A percentile compares a stretch with the other conserved stretches of the same genome.
These are phyloP conservation scores for Serendipita sp. DNA, from an alignment of 768 basidiomycete genomes.

Conservation along the genomic window DNA sequence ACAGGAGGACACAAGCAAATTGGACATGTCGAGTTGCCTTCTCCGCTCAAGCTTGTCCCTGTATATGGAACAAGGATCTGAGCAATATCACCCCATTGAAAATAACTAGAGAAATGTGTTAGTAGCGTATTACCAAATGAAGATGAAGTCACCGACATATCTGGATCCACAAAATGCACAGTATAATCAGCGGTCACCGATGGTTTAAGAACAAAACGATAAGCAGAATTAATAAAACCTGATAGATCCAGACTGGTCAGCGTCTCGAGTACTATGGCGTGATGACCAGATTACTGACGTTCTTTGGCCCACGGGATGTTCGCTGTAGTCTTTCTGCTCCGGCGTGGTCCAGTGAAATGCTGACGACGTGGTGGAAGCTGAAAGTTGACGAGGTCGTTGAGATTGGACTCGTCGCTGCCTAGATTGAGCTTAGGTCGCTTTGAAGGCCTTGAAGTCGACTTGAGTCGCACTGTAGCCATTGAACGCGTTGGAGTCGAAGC, in stretches of 20 bases:
- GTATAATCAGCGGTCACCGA: conserved; percentile 57
- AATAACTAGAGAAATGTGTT: conserved; percentile 40
- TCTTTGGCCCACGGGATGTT: conserved; percentile 79
- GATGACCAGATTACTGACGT: conserved; percentile 38
- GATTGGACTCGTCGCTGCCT: conserved; percentile 3
- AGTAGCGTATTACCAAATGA: not conserved
- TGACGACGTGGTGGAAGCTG: conserved; percentile 70
- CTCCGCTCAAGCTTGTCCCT: conserved; percentile 45
- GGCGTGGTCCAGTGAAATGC: conserved; percentile 41
- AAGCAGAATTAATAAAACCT: conserved; percentile 95
- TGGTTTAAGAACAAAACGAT: conserved; percentile 90
- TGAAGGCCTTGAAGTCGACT: not conserved
- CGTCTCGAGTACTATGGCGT: conserved; percentile 9
- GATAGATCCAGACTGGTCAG: conserved; percentile 6
- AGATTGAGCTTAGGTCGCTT: conserved; percentile 2
- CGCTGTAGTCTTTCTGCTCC: conserved; percentile 51
- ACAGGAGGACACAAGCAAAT: conserved; percentile 87
- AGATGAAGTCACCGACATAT: conserved; percentile 47
- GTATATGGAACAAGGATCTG: conserved; percentile 85
- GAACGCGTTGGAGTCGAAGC: not conserved
- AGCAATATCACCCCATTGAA: conserved; percentile 90
- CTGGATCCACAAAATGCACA: conserved; percentile 92
- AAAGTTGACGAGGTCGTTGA: conserved; percentile 88
- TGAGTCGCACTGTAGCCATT: not conserved
- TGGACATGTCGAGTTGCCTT: conserved; percentile 66